Evolutionary conservation across 805 yeast genomes (phyloP).

Genomic region (Pichia eremophila): DNA sequence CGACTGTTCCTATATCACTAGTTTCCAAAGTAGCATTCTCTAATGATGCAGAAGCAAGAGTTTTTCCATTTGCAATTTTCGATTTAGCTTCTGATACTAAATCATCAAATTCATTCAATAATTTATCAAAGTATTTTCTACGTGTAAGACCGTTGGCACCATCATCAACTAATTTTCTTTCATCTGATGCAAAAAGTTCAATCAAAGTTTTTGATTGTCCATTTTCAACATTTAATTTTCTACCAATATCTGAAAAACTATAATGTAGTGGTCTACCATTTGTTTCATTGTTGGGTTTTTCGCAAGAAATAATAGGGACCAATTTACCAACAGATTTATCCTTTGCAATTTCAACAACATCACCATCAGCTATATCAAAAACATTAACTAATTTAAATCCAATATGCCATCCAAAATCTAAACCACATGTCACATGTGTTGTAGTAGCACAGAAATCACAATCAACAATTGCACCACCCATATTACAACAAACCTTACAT

Average conservation of each 20-base stretch:
- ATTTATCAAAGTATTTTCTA: constrained; percentile 5
- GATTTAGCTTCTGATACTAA: background rate
- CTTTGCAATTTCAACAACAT: constrained; percentile 16
- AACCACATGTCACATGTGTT: constrained; percentile 53
- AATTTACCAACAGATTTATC: constrained; percentile 29
- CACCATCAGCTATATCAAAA: constrained; percentile 8
- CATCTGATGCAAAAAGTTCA: constrained; percentile 32
- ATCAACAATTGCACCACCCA: constrained; percentile 40
- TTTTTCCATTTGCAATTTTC: background rate
- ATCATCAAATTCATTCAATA: constrained; percentile 1
- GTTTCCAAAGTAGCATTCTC: background rate
- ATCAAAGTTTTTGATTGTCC: constrained; percentile 30
- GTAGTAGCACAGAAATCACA: constrained; percentile 38
- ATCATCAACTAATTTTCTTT: constrained; percentile 7
- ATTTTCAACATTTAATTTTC: constrained; percentile 12
- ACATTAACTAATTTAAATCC: constrained; percentile 41
- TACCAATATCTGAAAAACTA: constrained; percentile 25
- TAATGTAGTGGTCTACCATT: constrained; percentile 15
- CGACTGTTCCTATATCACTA: no score
- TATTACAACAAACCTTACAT: constrained; percentile 38
- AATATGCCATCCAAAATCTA: constrained; percentile 34
- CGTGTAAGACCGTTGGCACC: constrained; percentile 7
- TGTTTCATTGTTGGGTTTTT: constrained; percentile 23
- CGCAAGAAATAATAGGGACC: constrained; percentile 36
- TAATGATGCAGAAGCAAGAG: background rate